Conservation (phyloP, 331 rosid species). For the Malus hybrid region DNA sequence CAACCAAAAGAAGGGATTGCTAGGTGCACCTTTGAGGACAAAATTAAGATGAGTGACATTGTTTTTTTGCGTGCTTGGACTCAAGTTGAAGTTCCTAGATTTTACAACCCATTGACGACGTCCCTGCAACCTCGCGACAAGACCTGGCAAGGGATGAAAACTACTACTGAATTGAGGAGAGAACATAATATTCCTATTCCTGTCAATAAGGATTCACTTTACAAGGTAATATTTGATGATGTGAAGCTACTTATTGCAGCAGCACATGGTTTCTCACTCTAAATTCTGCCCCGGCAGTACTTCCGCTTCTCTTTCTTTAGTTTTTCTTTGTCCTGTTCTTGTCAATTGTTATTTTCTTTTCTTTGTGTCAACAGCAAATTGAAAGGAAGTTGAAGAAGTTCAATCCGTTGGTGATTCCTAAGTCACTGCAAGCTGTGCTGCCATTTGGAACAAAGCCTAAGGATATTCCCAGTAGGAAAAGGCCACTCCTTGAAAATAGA, state of each 20-base stretch:
- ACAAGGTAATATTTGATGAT: slow-evolving; percentile 46
- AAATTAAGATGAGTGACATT: slow-evolving; percentile 92
- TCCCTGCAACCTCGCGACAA: slow-evolving; percentile 77
- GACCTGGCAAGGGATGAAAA: slow-evolving; percentile 90
- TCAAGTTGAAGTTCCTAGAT: slow-evolving; percentile 76
- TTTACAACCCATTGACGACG: slow-evolving; percentile 75
- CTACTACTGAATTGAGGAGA: slow-evolving; percentile 89
- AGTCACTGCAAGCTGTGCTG: slow-evolving; percentile 44
- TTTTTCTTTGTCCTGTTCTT: not conserved
- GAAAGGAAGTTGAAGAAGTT: slow-evolving; percentile 71
- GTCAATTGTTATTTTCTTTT: not conserved
- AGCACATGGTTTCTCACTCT: not conserved
- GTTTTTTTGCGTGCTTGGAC: slow-evolving; percentile 96
- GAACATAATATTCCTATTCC: slow-evolving; percentile 63
- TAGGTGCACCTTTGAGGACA: slow-evolving; percentile 94
- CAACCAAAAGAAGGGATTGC: slow-evolving; percentile 80
- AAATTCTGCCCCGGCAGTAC: not conserved
- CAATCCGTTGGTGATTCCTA: slow-evolving; percentile 85
- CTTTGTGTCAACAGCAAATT: slow-evolving; percentile 40
- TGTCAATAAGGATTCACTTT: slow-evolving; percentile 82
- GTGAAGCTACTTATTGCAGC: slow-evolving; percentile 1
- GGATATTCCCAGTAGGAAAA: slow-evolving; percentile 39
- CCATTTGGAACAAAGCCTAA: slow-evolving; percentile 78
- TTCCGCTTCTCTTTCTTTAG: not conserved
- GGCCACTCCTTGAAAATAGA: slow-evolving; percentile 43